Conservation (phyloP, 1,284 basidiomycete genomes). For the Singerocomus rubriflavus region DNA sequence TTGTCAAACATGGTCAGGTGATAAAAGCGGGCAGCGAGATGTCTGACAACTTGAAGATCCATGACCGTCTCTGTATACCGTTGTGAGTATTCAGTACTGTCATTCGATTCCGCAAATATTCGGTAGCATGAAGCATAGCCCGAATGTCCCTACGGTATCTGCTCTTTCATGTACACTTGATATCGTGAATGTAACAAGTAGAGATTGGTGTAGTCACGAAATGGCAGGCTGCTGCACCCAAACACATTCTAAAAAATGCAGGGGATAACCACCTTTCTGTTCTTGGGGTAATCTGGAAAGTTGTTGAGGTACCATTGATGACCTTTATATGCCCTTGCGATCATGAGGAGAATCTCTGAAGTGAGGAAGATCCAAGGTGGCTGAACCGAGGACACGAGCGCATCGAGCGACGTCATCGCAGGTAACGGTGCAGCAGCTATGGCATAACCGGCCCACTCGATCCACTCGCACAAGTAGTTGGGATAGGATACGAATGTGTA, state of each 20-base stretch:
- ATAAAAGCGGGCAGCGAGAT: no score
- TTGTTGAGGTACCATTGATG: slow-evolving; percentile 78
- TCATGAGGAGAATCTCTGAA: slow-evolving; percentile 70
- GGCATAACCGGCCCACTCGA: slow-evolving; percentile 82
- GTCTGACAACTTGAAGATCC: no score
- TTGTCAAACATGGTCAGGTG: no score
- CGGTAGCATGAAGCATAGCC: no score
- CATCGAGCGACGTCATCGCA: slow-evolving; percentile 24
- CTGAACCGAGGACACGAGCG: slow-evolving; percentile 43
- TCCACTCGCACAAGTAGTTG: slow-evolving; percentile 91
- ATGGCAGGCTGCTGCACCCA: no score
- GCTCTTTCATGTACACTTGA: no score
- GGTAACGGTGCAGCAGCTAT: slow-evolving; percentile 55
- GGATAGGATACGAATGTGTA: slow-evolving; percentile 86
- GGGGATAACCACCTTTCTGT: slow-evolving; percentile 65
- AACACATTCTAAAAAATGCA: slow-evolving; percentile 46
- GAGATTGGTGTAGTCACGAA: no score
- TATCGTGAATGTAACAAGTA: no score
- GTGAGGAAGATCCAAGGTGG: slow-evolving; percentile 79
- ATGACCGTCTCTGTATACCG: no score
- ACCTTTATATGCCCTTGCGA: slow-evolving; percentile 75
- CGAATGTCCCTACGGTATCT: no score
- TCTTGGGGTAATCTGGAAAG: slow-evolving; percentile 68
- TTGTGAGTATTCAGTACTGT: no score
- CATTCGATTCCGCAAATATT: no score